Percentiles rank a stretch among this genome's conserved stretches.
Conservation (phyloP, 306 rosid species). For the Betula pendula region DNA sequence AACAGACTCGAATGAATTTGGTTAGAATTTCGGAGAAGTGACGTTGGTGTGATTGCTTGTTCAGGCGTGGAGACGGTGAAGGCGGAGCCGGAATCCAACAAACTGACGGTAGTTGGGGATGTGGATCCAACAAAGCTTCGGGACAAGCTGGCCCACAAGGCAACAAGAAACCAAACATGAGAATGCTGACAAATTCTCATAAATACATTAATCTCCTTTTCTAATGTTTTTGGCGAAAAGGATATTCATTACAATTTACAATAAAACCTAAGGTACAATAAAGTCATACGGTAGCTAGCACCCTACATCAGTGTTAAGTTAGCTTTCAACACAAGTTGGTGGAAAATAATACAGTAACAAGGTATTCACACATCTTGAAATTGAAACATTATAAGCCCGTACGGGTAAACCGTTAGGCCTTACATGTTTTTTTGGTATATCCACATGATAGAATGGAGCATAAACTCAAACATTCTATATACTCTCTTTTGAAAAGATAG, state of each 20-base stretch:
- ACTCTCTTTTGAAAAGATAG: too few species aligned
- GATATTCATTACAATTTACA: too few species aligned
- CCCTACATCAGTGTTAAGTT: too few species aligned
- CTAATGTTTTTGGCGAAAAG: too few species aligned
- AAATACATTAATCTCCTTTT: too few species aligned
- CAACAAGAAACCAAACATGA: not conserved
- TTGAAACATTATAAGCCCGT: not conserved
- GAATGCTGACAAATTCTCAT: too few species aligned
- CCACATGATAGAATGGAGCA: too few species aligned
- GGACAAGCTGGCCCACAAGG: conserved; percentile 43
- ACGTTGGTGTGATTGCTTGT: not conserved
- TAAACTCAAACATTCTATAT: too few species aligned
- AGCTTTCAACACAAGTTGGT: not conserved
- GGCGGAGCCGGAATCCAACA: conserved; percentile 44
- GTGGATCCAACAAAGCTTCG: conserved; percentile 50
- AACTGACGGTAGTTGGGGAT: conserved; percentile 53
- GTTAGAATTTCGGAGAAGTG: not conserved
- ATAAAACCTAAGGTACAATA: too few species aligned
- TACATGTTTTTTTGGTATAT: too few species aligned
- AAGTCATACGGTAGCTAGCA: too few species aligned
- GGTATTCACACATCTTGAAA: not conserved
- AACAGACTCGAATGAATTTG: not conserved
- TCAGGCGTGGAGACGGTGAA: conserved; percentile 52
- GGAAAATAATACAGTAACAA: not conserved
- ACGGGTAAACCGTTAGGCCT: too few species aligned